phyloP scores from a whole-genome alignment of 371 early-diverging fungal species.

The Umbelopsis sp. region DNA sequence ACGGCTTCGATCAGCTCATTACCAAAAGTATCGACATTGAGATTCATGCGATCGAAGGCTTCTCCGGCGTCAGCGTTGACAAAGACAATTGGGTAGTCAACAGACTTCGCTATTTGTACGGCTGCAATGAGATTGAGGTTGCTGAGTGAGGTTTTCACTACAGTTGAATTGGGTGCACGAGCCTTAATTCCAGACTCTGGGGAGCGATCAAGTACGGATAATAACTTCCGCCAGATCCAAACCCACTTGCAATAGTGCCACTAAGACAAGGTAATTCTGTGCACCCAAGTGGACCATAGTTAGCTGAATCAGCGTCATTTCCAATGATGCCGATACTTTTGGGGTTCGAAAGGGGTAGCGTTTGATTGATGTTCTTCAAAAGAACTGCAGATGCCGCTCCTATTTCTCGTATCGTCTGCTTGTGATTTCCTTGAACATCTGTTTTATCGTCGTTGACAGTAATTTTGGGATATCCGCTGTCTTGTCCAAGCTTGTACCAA shows the following conservation, averaged over 20 bases:
- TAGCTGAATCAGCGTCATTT: constrained; percentile 37
- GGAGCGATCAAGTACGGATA: constrained; percentile 54
- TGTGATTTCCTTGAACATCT: constrained; percentile 45
- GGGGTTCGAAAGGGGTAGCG: constrained; percentile 32
- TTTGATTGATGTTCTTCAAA: constrained; percentile 37
- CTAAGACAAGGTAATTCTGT: constrained; percentile 17
- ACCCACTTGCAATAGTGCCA: constrained; percentile 56
- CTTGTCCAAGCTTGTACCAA: constrained; percentile 19
- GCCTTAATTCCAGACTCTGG: constrained; percentile 41
- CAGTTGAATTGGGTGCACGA: constrained; percentile 28
- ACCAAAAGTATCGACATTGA: background rate
- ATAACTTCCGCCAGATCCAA: constrained; percentile 55
- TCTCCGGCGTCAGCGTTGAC: constrained; percentile 54
- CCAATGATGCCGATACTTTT: constrained; percentile 51
- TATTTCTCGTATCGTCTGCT: constrained; percentile 30
- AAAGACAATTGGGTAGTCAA: constrained; percentile 52
- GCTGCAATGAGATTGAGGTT: constrained; percentile 32
- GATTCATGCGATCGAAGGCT: constrained; percentile 21
- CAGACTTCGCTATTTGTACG: constrained; percentile 25
- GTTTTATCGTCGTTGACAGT: constrained; percentile 28
- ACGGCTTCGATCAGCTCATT: constrained; percentile 36
- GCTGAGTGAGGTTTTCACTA: constrained; percentile 26
- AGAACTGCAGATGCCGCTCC: constrained; percentile 46
- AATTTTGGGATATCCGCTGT: constrained; percentile 32
- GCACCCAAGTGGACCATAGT: constrained; percentile 21